Conservation (phyloP, 1,139 yeast genomes). For the Kodamaea fungicola region DNA sequence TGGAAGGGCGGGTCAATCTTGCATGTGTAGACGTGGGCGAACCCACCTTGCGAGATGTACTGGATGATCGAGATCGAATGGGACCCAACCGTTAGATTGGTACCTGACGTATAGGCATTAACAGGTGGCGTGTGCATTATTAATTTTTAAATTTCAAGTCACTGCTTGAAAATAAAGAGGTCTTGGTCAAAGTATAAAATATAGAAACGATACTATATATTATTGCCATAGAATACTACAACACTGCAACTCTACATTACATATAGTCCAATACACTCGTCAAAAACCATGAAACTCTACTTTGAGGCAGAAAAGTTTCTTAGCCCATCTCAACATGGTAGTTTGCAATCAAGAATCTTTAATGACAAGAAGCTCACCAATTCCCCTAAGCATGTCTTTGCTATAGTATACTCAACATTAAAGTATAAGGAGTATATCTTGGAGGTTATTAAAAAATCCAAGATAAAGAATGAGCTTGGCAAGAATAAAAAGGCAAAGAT, state of each 20-base stretch:
- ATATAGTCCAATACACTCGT: neutral
- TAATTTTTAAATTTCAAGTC: neutral
- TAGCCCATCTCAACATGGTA: slow-evolving; percentile 29
- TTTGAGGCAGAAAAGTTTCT: slow-evolving; percentile 57
- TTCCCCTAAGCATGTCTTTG: slow-evolving; percentile 78
- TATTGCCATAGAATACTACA: neutral
- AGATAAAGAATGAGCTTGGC: slow-evolving; percentile 45
- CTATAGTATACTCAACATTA: slow-evolving; percentile 74
- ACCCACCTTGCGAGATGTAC: slow-evolving; percentile 69
- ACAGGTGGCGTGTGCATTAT: slow-evolving; percentile 42
- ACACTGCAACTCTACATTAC: neutral
- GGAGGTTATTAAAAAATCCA: slow-evolving; percentile 62
- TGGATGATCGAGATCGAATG: slow-evolving; percentile 56
- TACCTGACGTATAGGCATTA: slow-evolving; percentile 59
- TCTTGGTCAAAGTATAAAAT: neutral
- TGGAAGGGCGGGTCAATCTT: slow-evolving; percentile 49
- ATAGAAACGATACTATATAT: neutral
- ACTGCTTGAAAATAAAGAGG: neutral
- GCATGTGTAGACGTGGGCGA: slow-evolving; percentile 75
- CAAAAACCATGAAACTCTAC: slow-evolving; percentile 51
- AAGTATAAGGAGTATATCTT: slow-evolving; percentile 62
- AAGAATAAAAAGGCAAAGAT: slow-evolving; percentile 31
- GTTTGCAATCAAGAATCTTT: slow-evolving; percentile 68
- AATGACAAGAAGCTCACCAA: slow-evolving; percentile 35
- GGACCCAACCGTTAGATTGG: slow-evolving; percentile 60